Percentiles rank a stretch among this genome's conserved stretches.
Evolutionary conservation across 768 basidiomycete species (phyloP).

Genomic region (Suillus lakei): DNA sequence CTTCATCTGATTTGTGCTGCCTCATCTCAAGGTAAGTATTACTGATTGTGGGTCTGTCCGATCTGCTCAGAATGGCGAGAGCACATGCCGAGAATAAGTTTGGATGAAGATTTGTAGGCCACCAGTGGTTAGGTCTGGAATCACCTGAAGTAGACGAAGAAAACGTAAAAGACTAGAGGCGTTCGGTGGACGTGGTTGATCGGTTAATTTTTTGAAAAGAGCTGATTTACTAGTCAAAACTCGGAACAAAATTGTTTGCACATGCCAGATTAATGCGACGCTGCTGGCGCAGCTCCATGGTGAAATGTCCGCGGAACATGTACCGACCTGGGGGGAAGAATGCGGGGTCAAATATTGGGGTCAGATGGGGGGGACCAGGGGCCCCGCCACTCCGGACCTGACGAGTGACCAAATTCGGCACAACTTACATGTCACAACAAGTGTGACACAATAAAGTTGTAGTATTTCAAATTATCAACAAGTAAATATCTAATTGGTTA

Average conservation of each 20-base stretch:
- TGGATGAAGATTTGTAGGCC: slow-evolving; percentile 10
- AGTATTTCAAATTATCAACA: slow-evolving; percentile 24
- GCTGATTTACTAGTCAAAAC: neutral
- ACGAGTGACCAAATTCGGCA: neutral
- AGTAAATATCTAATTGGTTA: slow-evolving; percentile 10
- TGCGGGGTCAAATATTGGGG: slow-evolving; percentile 11
- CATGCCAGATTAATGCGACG: neutral
- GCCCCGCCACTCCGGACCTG: slow-evolving; percentile 6
- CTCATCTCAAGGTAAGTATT: slow-evolving; percentile 14
- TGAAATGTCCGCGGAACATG: slow-evolving; percentile 2
- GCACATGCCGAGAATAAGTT: slow-evolving; percentile 12
- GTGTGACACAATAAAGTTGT: slow-evolving; percentile 15
- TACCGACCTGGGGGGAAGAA: slow-evolving; percentile 1
- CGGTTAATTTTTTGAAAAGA: neutral
- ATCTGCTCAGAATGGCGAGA: slow-evolving; percentile 17
- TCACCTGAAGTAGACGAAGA: slow-evolving; percentile 15
- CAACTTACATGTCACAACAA: neutral
- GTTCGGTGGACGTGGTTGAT: slow-evolving; percentile 3
- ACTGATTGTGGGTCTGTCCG: slow-evolving; percentile 35
- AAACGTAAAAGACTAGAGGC: slow-evolving; percentile 17
- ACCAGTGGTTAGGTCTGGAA: slow-evolving; percentile 3
- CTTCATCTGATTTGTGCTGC: slow-evolving; percentile 32
- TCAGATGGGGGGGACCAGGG: slow-evolving; percentile 1
- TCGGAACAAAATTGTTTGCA: neutral
- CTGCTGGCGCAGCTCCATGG: neutral